Evolutionary conservation across 805 yeast genomes (phyloP), one percentile per base, ranked within the genome.

Genomic region (Kregervanrija delftensis): DNA sequence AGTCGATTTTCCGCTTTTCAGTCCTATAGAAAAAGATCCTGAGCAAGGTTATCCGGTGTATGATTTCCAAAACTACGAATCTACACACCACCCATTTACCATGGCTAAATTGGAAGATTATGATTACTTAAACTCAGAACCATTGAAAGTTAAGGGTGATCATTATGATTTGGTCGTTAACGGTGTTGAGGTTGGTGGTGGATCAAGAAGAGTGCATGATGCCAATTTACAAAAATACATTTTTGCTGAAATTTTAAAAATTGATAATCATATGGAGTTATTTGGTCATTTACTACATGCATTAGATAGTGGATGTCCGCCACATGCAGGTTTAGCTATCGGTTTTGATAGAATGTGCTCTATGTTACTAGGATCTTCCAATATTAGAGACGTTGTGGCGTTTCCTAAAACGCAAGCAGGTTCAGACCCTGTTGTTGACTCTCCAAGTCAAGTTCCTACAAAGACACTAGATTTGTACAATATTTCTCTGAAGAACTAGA

Each of bases 71-170:
- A 54, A 59, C 9, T 72, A 71, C 40, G 79, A 74, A 35, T 77
- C 98, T 0, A 90, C 97, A 0, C 99, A 93, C 59, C 99, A 93
- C 60, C 99, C 99, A 4, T 93, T 93, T 66, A 93, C 99, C 0
- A 93, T 93, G 98, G 85, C 83, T 1, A 73, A 81, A 33, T 58
- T 78, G 0, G 79, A 76, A 11, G 96, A 88, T 58, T 83, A 83
- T 53, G 75, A 75, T 1, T 60, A 66, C 6, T 66, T 89, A 5
- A 71, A 58, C 6, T 52, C 68, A 0, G 69, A 72, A 14, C 95
- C 95, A 5, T 63, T 86, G 22, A 60, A 66, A 35, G 88, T 83
- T 2, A 72, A 77, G 34, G 99, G 98, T 10, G 95, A 86, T 56
- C 99, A 93, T 63, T 93, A 89, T 61, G 99, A 93, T 60, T 65